These are phyloP conservation scores for Thalia dealbata DNA, from an alignment of 176 grass and related monocot species.

Conservation along the genomic window DNA sequence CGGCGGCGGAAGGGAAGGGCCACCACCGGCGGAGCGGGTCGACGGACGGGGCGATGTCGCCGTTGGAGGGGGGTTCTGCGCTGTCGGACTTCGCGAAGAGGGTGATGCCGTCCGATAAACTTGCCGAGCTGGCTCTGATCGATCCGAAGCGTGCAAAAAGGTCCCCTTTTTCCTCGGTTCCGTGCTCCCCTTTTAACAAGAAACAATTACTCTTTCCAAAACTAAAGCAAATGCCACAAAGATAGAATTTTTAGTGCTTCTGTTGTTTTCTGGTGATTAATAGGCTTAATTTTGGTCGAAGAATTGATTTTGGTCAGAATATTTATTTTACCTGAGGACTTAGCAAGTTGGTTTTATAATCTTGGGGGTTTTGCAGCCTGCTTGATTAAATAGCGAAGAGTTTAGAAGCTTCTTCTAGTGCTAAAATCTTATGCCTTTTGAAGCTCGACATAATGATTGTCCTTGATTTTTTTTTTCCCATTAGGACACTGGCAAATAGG, in stretches of 20 bases:
- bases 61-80: slow-evolving; percentile 61
- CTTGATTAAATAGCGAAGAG: too few relatives aligned
- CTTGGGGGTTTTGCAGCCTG: too few relatives aligned
- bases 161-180: not conserved
- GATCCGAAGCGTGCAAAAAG: slow-evolving; percentile 96
- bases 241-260: not conserved
- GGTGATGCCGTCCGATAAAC: slow-evolving; percentile 57
- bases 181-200: not conserved
- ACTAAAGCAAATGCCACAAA: not conserved
- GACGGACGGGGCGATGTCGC: slow-evolving; percentile 54
- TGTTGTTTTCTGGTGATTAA: not conserved
- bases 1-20: not conserved
- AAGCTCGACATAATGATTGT: not conserved
- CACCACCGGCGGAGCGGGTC: slow-evolving; percentile 70
- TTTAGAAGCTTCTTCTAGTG: too few relatives aligned
- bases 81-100: slow-evolving; percentile 75
- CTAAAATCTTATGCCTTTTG: not conserved
- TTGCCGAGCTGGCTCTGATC: slow-evolving; percentile 66
- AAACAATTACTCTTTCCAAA: not conserved
- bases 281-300: not conserved
- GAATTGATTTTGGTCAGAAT: too few relatives aligned
- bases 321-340: not conserved
- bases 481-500: slow-evolving; percentile 89
- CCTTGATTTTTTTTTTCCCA: not conserved
- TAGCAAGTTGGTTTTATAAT: not conserved